Evolutionary conservation across 805 yeast species (phyloP).

Genomic region (Candida nanaspora): DNA sequence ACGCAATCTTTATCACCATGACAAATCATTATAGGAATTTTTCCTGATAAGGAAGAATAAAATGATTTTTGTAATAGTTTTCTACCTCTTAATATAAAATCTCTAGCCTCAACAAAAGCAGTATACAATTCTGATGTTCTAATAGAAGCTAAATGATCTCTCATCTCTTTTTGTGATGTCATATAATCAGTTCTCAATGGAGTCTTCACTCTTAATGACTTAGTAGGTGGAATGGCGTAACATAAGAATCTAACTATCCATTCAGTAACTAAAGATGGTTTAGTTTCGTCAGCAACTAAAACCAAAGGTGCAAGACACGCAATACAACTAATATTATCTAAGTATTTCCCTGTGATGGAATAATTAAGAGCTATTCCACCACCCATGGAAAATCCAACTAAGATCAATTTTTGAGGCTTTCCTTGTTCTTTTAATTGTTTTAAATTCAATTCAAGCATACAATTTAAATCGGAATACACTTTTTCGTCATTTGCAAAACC

Average conservation of each 20-base stretch:
- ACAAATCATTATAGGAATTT: slow-evolving; percentile 44
- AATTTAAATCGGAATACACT: slow-evolving; percentile 54
- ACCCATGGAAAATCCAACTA: slow-evolving; percentile 74
- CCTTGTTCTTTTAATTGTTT: slow-evolving; percentile 22
- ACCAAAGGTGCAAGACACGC: slow-evolving; percentile 56
- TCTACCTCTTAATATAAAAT: slow-evolving; percentile 59
- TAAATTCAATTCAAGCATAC: slow-evolving; percentile 39
- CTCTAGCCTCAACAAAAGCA: slow-evolving; percentile 48
- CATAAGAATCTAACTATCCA: slow-evolving; percentile 29
- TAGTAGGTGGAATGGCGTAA: slow-evolving; percentile 38
- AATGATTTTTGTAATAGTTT: slow-evolving; percentile 31
- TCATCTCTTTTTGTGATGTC: slow-evolving; percentile 41
- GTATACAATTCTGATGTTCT: slow-evolving; percentile 41
- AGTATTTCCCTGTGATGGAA: slow-evolving; percentile 46
- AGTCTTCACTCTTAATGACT: slow-evolving; percentile 37
- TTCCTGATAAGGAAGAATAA: slow-evolving; percentile 28
- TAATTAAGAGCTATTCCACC: slow-evolving; percentile 67
- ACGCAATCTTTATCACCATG: slow-evolving; percentile 63
- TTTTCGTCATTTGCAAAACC: slow-evolving; percentile 54
- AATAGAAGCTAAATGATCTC: slow-evolving; percentile 35
- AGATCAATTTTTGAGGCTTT: slow-evolving; percentile 33
- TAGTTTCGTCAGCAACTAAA: slow-evolving; percentile 46
- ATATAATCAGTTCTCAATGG: slow-evolving; percentile 47
- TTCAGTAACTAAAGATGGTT: slow-evolving; percentile 42
- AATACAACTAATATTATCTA: slow-evolving; percentile 38